These are phyloP conservation scores for Globisporangium nagaii DNA, from an alignment of 352 stramenopile species.

Conservation along the genomic window DNA sequence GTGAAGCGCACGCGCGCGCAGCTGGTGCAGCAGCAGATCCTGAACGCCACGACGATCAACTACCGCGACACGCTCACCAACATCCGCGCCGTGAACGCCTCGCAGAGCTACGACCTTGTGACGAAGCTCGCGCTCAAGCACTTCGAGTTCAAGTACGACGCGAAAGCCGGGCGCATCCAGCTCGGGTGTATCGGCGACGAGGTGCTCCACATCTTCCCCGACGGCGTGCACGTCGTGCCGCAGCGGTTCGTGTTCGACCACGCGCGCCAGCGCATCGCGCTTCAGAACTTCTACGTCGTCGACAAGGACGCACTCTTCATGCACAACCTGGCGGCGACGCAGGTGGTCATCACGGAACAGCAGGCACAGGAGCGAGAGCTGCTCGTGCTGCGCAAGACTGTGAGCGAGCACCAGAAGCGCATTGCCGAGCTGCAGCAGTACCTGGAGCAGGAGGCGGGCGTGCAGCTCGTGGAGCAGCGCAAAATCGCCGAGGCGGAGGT, in stretches of 20 bases:
- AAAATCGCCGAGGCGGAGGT: conserved; percentile 47
- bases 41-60: conserved; percentile 10
- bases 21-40: conserved; percentile 6
- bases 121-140: conserved; percentile 45
- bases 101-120: conserved; percentile 41
- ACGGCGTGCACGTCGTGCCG: conserved; percentile 63
- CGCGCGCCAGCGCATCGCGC: conserved; percentile 41
- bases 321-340: conserved; percentile 86
- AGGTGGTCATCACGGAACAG: conserved; percentile 67
- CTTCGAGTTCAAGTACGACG: conserved; percentile 83
- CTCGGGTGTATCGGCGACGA: conserved; percentile 68
- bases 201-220: conserved; percentile 47
- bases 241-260: conserved; percentile 53
- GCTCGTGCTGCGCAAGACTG: conserved; percentile 13
- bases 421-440: conserved; percentile 41
- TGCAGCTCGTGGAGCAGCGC: conserved; percentile 54
- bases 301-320: conserved; percentile 90
- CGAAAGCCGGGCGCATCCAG: conserved; percentile 54
- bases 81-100: conserved; percentile 33
- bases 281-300: conserved; percentile 83
- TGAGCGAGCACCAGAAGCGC: conserved; percentile 25
- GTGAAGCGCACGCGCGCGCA: conserved; percentile 12
- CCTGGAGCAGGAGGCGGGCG: conserved; percentile 59
- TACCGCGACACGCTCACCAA: conserved; percentile 50
- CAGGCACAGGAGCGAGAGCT: conserved; percentile 25